phyloP scores from a whole-genome alignment of 441 rosid species.

The Biscutella auriculata region DNA sequence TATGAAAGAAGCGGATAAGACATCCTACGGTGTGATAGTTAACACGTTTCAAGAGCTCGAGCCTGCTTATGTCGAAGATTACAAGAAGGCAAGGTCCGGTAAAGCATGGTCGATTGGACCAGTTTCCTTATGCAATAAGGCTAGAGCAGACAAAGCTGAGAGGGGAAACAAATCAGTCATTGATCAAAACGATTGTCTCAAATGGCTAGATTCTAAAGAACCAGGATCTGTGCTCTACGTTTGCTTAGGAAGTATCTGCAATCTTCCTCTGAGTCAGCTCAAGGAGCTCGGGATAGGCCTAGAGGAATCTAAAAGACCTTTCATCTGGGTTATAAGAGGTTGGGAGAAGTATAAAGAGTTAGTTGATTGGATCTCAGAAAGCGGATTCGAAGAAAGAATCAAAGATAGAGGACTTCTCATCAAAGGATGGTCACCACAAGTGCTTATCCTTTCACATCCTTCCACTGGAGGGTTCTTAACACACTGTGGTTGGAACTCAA shows the following conservation, averaged over 20 bases:
- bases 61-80: constrained; percentile 19
- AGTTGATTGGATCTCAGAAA: too few relatives aligned
- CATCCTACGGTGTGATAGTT: constrained; percentile 24
- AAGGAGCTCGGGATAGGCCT: constrained; percentile 29
- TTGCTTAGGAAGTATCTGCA: constrained; percentile 41
- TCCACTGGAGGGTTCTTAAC: constrained; percentile 25
- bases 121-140: constrained; percentile 29
- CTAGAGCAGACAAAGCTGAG: constrained; percentile 21
- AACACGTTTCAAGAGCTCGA: constrained; percentile 37
- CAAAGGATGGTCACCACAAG: constrained; percentile 24
- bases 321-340: too few relatives aligned
- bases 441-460: constrained; percentile 21
- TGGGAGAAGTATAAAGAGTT: too few relatives aligned
- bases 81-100: constrained; percentile 5
- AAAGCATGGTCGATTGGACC: constrained; percentile 38
- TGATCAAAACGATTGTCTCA: too few relatives aligned
- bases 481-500: constrained; percentile 33
- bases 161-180: constrained; percentile 26
- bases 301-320: constrained; percentile 16
- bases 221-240: constrained; percentile 24
- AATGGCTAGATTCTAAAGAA: constrained; percentile 18
- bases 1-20: not conserved
- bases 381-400: too few relatives aligned
- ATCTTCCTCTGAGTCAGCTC: constrained; percentile 19
- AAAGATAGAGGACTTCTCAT: constrained; percentile 19